Percentiles rank a stretch among this genome's conserved stretches.
Evolutionary conservation across 2,329 filamentous ascomycete species (phyloP).

Genomic region (Davidsoniella neocaledoniae): DNA sequence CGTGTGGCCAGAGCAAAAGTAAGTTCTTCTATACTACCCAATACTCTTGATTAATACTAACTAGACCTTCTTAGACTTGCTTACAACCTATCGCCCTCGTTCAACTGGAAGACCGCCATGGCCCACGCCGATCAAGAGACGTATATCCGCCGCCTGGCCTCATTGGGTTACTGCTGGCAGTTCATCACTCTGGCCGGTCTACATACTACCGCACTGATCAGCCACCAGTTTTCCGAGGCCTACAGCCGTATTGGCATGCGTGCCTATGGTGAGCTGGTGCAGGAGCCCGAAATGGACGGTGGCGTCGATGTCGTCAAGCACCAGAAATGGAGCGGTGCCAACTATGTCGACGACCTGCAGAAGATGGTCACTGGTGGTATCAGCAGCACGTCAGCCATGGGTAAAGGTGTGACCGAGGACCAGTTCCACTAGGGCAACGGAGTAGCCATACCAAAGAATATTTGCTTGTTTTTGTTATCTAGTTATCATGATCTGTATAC

Average conservation of each 20-base stretch:
- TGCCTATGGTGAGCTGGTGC: conserved; percentile 90
- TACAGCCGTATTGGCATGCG: conserved; percentile 78
- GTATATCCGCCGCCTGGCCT: conserved; percentile 78
- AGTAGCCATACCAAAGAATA: too few species aligned
- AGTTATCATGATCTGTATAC: too few species aligned
- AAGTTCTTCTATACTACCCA: conserved; percentile 21
- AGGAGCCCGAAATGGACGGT: conserved; percentile 89
- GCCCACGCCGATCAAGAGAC: conserved; percentile 82
- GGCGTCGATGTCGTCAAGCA: conserved; percentile 93
- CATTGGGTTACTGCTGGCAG: conserved; percentile 96
- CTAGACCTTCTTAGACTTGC: conserved; percentile 44
- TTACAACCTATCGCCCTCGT: conserved; percentile 95
- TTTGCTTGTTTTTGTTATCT: neutral
- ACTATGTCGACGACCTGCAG: conserved; percentile 83
- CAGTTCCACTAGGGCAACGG: conserved; percentile 50
- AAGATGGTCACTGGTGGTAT: conserved; percentile 96
- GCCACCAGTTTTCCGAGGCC: conserved; percentile 70
- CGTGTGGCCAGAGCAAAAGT: conserved; percentile 94
- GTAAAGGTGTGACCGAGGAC: conserved; percentile 92
- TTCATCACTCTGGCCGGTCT: conserved; percentile 98
- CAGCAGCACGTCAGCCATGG: conserved; percentile 87
- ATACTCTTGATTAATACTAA: conserved; percentile 2
- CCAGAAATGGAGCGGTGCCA: conserved; percentile 96
- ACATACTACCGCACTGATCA: conserved; percentile 87
- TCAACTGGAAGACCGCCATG: conserved; percentile 99